Base-by-base conservation (phyloP, 768 basidiomycete genomes). In the Lanmaoa pseudosensibilis region DNA sequence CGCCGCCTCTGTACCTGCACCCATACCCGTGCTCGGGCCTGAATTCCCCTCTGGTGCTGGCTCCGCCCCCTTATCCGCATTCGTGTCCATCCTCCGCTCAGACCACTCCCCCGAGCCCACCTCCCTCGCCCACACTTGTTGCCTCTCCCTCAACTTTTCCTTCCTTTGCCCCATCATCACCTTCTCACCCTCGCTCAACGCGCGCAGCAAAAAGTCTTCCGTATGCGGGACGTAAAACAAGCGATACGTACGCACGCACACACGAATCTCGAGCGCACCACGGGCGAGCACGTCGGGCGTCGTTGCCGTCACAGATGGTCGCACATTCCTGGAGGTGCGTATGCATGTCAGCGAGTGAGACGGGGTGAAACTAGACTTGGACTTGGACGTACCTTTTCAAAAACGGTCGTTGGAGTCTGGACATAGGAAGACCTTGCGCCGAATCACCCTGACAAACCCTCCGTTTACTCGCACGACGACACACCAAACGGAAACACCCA, bases 231-330 rank as follows among this genome's bases (percentile, higher is more conserved):
- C 67, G 32, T 66, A 67, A 39, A 67, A 67, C 43, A 67, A 47
- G 30, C 66, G 66, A 11, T 67, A 67, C n/a, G 66, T 67, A 5
- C 66, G 62, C 18, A 25, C 4, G 27, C 27, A 96, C 54, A 97
- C 83, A 59, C 88, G 88, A 68, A 92, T 90, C 70, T 92, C 90
- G 18, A 95, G 78, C 4, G 80, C 80, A 33, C 87, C 86, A 37
- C 68, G 77, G 1, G 83, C 78, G 30, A 78, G 63, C 23, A 83
- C 73, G 40, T 83, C 75, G 0, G 80, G 81, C 11, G 71, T 72
- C 4, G 66, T 61, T 12, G 77, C 40, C 15, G 15, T 52, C 41
- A 47, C 57, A 5, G 59, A 39, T 7, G 55, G 47, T 34, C 51
- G 59, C 21, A 66, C 52, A 48, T 69, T 65, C 61, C 71, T 75